Percentiles rank a stretch among this genome's conserved stretches.
These are phyloP conservation scores for Globisporangium radiosum DNA, from an alignment of 352 stramenopile genomes.

Conservation along the genomic window DNA sequence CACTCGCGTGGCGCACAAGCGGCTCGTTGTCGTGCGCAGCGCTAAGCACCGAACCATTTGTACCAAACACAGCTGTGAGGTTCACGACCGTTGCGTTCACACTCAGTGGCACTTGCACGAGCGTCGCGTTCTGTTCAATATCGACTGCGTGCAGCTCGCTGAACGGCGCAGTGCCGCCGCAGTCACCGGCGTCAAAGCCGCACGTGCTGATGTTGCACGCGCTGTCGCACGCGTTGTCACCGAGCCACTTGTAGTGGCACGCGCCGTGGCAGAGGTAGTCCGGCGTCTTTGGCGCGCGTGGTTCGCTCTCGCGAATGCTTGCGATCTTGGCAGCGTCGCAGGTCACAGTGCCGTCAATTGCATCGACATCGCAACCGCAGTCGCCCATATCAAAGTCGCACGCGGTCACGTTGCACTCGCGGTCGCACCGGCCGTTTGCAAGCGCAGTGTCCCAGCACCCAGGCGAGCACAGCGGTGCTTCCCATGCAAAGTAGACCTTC, in stretches of 20 bases:
- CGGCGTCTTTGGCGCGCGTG: slow-evolving; percentile 33
- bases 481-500: slow-evolving; percentile 91
- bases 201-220: slow-evolving; percentile 79
- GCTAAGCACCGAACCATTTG: slow-evolving; percentile 42
- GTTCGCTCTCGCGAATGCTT: slow-evolving; percentile 41
- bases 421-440: slow-evolving; percentile 85
- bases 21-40: slow-evolving; percentile 61
- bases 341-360: slow-evolving; percentile 27
- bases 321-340: slow-evolving; percentile 62
- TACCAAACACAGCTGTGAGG: slow-evolving; percentile 52
- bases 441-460: slow-evolving; percentile 74
- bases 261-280: slow-evolving; percentile 62
- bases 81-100: slow-evolving; percentile 68
- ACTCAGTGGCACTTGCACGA: slow-evolving; percentile 55
- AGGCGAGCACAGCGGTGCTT: slow-evolving; percentile 84
- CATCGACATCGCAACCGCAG: slow-evolving; percentile 77
- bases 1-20: slow-evolving; percentile 61
- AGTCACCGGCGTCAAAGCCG: slow-evolving; percentile 83
- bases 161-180: slow-evolving; percentile 33
- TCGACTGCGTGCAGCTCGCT: slow-evolving; percentile 38
- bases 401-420: slow-evolving; percentile 78
- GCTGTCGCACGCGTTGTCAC: slow-evolving; percentile 70
- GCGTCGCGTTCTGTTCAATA: slow-evolving; percentile 41
- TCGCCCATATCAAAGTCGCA: slow-evolving; percentile 93
- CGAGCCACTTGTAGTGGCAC: slow-evolving; percentile 79